Evolutionary conservation across 2,329 filamentous ascomycete species (phyloP).

Genomic region (Neurospora sp.): DNA sequence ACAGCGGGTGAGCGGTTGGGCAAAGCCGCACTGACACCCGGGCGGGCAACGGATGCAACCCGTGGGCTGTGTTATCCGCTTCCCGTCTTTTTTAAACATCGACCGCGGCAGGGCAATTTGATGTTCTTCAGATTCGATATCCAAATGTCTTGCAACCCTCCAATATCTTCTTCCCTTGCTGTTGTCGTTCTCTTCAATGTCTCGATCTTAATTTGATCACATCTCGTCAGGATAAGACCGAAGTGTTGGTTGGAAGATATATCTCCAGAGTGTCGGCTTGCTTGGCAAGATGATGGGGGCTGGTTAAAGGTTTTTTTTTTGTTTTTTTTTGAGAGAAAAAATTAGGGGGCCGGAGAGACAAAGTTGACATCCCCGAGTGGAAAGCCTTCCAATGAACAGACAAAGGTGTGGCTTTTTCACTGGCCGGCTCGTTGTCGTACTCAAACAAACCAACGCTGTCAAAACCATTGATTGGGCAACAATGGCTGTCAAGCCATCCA

Average conservation of each 20-base stretch:
- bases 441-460: slow-evolving; percentile 5
- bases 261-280: not conserved
- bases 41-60: not conserved
- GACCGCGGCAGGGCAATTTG: not conserved
- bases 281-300: not conserved
- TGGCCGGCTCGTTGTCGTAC: not conserved
- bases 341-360: not conserved
- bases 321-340: not conserved
- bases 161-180: not conserved
- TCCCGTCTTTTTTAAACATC: not conserved
- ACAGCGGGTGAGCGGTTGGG: not conserved
- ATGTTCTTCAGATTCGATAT: not conserved
- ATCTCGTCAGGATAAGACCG: not conserved
- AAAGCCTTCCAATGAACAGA: not conserved
- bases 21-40: not conserved
- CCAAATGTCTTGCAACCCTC: not conserved
- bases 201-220: not conserved
- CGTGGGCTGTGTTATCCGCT: not conserved
- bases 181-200: not conserved
- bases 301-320: not conserved
- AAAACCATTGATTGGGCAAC: slow-evolving; percentile 6
- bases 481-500: slow-evolving; percentile 2
- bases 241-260: not conserved
- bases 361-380: not conserved
- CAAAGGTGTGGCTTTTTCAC: not conserved